Evolutionary conservation across 1,284 basidiomycete species (phyloP).

Genomic region (Quambalaria eucalypti): DNA sequence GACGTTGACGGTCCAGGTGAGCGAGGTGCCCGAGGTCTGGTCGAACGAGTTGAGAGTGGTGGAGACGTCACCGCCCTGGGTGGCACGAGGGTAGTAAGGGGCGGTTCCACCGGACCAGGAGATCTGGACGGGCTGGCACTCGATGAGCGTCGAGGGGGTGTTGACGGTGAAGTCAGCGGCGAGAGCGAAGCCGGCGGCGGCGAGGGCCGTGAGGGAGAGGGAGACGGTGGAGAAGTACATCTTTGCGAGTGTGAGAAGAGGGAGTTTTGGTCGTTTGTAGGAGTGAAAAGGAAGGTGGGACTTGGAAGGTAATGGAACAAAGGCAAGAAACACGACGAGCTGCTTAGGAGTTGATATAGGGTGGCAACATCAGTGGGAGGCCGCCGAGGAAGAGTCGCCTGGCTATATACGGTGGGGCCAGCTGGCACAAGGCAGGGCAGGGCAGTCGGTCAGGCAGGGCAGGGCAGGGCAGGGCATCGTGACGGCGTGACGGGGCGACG

Average conservation of each 20-base stretch:
- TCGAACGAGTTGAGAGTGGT: neutral
- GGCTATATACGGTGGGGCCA: no score
- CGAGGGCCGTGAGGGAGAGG: slow-evolving; percentile 11
- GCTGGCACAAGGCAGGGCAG: no score
- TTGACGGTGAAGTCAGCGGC: slow-evolving; percentile 15
- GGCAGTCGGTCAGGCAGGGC: neutral
- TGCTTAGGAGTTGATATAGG: no score
- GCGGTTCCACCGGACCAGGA: slow-evolving; percentile 15
- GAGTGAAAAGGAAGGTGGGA: neutral
- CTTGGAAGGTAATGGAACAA: neutral
- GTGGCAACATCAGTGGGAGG: no score
- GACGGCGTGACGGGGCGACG: no score
- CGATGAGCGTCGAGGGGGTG: slow-evolving; percentile 22
- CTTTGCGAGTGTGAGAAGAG: neutral
- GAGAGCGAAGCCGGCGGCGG: slow-evolving; percentile 12
- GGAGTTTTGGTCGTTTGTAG: neutral
- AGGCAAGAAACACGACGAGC: no score
- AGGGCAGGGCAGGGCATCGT: neutral
- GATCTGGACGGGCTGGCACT: slow-evolving; percentile 26
- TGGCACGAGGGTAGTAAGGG: slow-evolving; percentile 15
- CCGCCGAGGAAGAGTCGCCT: no score
- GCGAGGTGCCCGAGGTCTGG: slow-evolving; percentile 1
- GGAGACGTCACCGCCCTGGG: slow-evolving; percentile 3
- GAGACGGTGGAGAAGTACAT: slow-evolving; percentile 3
- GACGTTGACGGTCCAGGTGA: slow-evolving; percentile 16